Conservation (phyloP, 208 protist genomes). For the Trypanosoma caninum region DNA sequence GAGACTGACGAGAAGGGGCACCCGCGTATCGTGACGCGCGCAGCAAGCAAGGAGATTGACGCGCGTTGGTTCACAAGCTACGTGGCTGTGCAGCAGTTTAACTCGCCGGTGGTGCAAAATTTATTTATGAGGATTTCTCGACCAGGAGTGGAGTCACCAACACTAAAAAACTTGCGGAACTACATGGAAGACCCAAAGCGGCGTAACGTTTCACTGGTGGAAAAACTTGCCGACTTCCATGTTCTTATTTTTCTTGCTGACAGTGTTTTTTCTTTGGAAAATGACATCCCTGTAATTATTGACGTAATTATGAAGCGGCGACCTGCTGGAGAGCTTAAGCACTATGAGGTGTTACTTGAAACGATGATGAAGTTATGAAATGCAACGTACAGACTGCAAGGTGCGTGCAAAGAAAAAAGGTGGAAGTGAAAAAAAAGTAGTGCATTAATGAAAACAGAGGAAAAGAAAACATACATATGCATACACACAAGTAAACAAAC, state of each 20-base stretch:
- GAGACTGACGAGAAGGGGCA: slow-evolving; percentile 64
- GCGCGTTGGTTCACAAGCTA: slow-evolving; percentile 88
- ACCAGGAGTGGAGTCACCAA: slow-evolving; percentile 75
- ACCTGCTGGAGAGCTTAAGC: slow-evolving; percentile 35
- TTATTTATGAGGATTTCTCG: slow-evolving; percentile 83
- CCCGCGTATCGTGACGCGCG: slow-evolving; percentile 51
- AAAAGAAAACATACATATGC: too few relatives aligned
- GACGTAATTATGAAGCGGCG: slow-evolving; percentile 33
- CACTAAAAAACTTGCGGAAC: slow-evolving; percentile 60
- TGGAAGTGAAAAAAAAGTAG: slow-evolving; percentile 7
- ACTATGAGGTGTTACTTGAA: slow-evolving; percentile 55
- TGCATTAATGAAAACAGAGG: slow-evolving; percentile 8
- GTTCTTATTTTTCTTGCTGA: slow-evolving; percentile 85
- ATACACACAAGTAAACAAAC: too few relatives aligned
- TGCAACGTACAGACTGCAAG: too few relatives aligned
- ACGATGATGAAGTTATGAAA: background rate
- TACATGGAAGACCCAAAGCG: slow-evolving; percentile 83
- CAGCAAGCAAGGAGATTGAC: slow-evolving; percentile 69
- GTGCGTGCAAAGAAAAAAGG: background rate
- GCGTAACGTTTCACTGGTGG: slow-evolving; percentile 40
- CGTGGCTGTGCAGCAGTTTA: slow-evolving; percentile 83
- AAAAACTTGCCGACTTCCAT: slow-evolving; percentile 89
- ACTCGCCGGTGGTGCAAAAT: slow-evolving; percentile 66
- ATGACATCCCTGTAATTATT: slow-evolving; percentile 61
- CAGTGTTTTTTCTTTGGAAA: slow-evolving; percentile 37